Conservation (phyloP, 768 basidiomycete genomes). For the Calocera cornea region DNA sequence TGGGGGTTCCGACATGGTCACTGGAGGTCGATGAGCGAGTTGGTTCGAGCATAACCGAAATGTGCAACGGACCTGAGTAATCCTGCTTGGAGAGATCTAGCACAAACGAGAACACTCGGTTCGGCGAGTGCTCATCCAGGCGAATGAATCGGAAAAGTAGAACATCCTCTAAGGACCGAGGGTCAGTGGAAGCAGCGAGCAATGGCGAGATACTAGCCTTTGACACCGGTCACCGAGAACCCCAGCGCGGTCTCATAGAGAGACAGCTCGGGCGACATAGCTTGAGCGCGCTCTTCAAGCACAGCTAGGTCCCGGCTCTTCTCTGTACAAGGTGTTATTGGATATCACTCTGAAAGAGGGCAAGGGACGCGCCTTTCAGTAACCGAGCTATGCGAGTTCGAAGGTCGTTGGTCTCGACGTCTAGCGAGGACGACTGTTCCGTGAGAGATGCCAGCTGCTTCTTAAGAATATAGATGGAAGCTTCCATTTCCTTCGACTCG, state of each 20-base stretch:
- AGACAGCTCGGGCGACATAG: background rate
- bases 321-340: background rate
- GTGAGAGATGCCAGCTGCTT: slow-evolving; percentile 10
- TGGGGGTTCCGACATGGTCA: slow-evolving; percentile 64
- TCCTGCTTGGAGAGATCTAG: slow-evolving; percentile 51
- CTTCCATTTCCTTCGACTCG: slow-evolving; percentile 8
- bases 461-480: slow-evolving; percentile 11
- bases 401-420: slow-evolving; percentile 3
- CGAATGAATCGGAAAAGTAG: slow-evolving; percentile 60
- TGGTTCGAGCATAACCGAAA: background rate
- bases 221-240: background rate
- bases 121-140: slow-evolving; percentile 43
- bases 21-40: slow-evolving; percentile 28
- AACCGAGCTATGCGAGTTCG: background rate
- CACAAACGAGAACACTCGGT: slow-evolving; percentile 57
- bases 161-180: slow-evolving; percentile 32
- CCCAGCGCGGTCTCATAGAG: background rate
- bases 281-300: background rate
- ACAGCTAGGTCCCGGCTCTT: background rate
- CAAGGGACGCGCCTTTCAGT: background rate
- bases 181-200: background rate
- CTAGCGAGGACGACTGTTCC: slow-evolving; percentile 7
- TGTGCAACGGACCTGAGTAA: slow-evolving; percentile 46
- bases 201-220: background rate
- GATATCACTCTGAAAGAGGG: background rate